These are phyloP conservation scores for Geotrichum bryndzae DNA, from an alignment of 1,139 yeast genomes.

Conservation along the genomic window DNA sequence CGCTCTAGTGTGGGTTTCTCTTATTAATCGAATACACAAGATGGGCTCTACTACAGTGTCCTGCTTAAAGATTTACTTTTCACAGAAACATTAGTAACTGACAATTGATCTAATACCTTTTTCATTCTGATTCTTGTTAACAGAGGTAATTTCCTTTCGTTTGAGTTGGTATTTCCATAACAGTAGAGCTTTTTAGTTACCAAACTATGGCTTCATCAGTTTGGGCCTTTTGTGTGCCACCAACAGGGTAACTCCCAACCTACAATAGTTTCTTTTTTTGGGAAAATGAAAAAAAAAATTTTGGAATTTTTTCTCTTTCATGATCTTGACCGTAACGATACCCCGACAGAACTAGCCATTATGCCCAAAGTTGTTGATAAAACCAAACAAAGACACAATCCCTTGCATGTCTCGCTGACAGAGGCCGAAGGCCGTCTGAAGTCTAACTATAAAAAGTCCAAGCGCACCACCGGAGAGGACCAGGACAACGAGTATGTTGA, in stretches of 20 bases:
- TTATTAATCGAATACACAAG: too few relatives aligned
- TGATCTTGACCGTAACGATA: neutral
- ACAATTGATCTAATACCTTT: too few relatives aligned
- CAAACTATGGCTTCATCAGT: neutral
- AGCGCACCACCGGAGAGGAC: constrained; percentile 27
- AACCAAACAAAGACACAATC: constrained; percentile 15
- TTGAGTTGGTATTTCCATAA: neutral
- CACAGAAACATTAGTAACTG: too few relatives aligned
- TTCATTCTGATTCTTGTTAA: too few relatives aligned
- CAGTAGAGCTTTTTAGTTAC: neutral
- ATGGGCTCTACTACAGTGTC: too few relatives aligned
- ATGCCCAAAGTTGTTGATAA: constrained; percentile 12
- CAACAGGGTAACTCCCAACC: constrained; percentile 5
- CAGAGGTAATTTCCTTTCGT: too few relatives aligned
- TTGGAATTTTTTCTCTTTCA: neutral
- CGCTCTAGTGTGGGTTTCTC: too few relatives aligned
- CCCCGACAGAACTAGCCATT: neutral
- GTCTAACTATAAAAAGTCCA: constrained; percentile 11
- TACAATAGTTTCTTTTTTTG: neutral
- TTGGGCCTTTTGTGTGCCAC: neutral
- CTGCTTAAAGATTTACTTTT: too few relatives aligned
- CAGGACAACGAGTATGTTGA: constrained; percentile 65
- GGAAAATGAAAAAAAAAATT: neutral
- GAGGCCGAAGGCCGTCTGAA: constrained; percentile 23
- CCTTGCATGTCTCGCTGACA: constrained; percentile 16